Evolutionary conservation across 768 basidiomycete genomes (phyloP).

Genomic region (Suillus plorans): DNA sequence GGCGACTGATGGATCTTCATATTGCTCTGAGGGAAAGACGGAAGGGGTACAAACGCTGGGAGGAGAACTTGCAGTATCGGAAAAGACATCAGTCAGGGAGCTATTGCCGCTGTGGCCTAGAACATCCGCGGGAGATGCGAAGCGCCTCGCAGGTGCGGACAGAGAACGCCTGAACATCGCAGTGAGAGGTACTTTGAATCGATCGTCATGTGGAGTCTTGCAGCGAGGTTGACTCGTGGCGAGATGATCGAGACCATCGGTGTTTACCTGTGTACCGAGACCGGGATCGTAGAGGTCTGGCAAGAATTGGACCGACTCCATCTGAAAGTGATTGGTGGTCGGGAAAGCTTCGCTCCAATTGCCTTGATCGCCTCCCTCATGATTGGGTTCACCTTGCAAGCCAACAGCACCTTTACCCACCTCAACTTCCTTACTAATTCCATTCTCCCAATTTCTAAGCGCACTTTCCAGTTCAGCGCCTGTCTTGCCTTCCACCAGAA

Average conservation of each 20-base stretch:
- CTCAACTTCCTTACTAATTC: constrained; percentile 7
- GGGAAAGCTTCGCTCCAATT: constrained; percentile 14
- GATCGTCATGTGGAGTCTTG: constrained; percentile 29
- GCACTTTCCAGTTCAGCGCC: constrained; percentile 62
- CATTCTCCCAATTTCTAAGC: constrained; percentile 48
- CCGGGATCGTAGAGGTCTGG: not conserved
- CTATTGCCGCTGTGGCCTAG: constrained; percentile 20
- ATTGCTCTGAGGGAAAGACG: constrained; percentile 17
- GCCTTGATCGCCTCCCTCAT: constrained; percentile 25
- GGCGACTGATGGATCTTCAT: constrained; percentile 21
- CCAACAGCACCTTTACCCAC: constrained; percentile 11
- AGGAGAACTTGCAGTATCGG: constrained; percentile 26
- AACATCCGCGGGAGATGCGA: constrained; percentile 10
- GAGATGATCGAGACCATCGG: constrained; percentile 7
- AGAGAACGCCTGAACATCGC: constrained; percentile 66
- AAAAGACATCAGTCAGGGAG: constrained; percentile 29
- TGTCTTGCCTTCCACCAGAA: constrained; percentile 65
- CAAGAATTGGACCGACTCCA: constrained; percentile 3
- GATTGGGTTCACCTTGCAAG: constrained; percentile 7
- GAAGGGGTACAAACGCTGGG: constrained; percentile 12
- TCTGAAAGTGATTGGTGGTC: constrained; percentile 11
- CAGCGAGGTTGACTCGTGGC: constrained; percentile 21
- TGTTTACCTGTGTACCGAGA: not conserved
- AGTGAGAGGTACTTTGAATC: constrained; percentile 53
- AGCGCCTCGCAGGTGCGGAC: constrained; percentile 48